These are phyloP conservation scores for Aspergillus sp. DNA, from an alignment of 2,329 filamentous ascomycete species.

Conservation along the genomic window DNA sequence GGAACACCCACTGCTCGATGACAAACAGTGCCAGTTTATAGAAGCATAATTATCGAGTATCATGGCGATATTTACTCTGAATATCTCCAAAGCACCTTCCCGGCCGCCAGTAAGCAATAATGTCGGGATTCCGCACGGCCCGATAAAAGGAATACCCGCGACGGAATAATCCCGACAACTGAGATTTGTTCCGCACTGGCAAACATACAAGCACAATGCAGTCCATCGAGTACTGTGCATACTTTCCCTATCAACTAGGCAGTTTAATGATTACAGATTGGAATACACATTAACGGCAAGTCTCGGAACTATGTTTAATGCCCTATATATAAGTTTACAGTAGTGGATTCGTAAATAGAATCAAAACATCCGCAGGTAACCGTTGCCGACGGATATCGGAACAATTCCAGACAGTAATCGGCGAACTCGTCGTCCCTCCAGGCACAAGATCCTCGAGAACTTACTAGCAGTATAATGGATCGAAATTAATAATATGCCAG, in stretches of 20 bases:
- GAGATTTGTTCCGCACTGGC: slow-evolving; percentile 10
- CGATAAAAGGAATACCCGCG: slow-evolving; percentile 7
- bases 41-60: no score
- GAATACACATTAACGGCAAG: neutral
- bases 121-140: neutral
- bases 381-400: neutral
- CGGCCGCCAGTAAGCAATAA: neutral
- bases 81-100: neutral
- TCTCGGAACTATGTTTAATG: neutral
- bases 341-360: no score
- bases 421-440: neutral
- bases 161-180: slow-evolving; percentile 9
- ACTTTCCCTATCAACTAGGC: neutral
- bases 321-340: no score
- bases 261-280: neutral
- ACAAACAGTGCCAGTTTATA: no score
- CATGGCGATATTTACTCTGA: no score
- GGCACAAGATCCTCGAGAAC: neutral
- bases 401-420: slow-evolving; percentile 1
- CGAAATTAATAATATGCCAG: neutral
- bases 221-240: neutral
- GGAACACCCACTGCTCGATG: no score
- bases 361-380: neutral
- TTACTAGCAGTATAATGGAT: neutral
- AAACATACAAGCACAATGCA: neutral